phyloP scores from a whole-genome alignment of 2,329 filamentous ascomycete species.

The Neopestalotiopsis rosae region DNA sequence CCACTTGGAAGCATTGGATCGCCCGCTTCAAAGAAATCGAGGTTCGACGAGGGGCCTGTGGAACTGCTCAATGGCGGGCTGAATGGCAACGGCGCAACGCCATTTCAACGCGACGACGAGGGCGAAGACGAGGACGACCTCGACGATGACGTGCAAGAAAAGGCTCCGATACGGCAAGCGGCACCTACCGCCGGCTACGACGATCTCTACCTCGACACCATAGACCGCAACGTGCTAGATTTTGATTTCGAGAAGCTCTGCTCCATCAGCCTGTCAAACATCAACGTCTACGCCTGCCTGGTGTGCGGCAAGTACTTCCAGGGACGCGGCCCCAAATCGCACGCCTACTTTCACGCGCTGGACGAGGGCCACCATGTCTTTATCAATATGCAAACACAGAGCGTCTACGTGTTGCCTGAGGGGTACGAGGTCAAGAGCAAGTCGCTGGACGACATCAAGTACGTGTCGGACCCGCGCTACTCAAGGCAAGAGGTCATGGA shows the following conservation, averaged over 20 bases:
- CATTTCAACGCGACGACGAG: constrained; percentile 33
- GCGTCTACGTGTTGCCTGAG: constrained; percentile 90
- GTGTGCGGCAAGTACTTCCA: constrained; percentile 99
- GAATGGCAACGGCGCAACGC: constrained; percentile 28
- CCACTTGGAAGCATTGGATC: constrained; percentile 55
- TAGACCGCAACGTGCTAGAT: constrained; percentile 89
- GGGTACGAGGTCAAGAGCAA: constrained; percentile 96
- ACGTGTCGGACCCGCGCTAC: constrained; percentile 91
- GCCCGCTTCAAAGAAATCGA: constrained; percentile 64
- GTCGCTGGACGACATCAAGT: constrained; percentile 97
- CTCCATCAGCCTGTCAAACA: constrained; percentile 93
- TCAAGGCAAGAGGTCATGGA: constrained; percentile 79
- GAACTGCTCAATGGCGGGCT: constrained; percentile 21
- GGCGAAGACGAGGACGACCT: constrained; percentile 44
- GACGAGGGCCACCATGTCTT: constrained; percentile 97
- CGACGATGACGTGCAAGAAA: constrained; percentile 40
- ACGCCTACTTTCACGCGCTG: constrained; percentile 96
- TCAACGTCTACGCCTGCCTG: constrained; percentile 97
- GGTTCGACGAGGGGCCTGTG: constrained; percentile 50
- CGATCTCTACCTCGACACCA: constrained; percentile 97
- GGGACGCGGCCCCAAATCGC: constrained; percentile 89
- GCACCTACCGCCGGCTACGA: constrained; percentile 88
- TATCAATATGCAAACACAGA: constrained; percentile 95
- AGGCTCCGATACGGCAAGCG: constrained; percentile 68
- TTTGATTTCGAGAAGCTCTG: constrained; percentile 99